phyloP scores from a whole-genome alignment of 768 basidiomycete genomes.

The Sistotremastrum niveocremeum region DNA sequence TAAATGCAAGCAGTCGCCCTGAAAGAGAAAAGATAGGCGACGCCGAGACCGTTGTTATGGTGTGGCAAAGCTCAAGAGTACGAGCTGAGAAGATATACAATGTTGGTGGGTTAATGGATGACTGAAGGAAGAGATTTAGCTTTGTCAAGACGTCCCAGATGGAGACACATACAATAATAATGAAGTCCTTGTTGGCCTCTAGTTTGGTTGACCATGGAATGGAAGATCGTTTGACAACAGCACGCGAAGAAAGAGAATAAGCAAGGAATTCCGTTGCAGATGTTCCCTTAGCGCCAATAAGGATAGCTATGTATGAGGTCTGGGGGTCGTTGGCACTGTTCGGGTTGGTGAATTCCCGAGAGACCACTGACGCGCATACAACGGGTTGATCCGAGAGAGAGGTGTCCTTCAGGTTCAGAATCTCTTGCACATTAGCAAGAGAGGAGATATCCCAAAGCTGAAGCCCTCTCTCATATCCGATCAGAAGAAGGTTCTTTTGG shows the following conservation, averaged over 20 bases:
- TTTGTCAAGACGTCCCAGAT: not conserved
- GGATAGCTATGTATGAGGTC: not conserved
- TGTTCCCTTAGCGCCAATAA: conserved; percentile 9
- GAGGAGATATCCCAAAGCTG: conserved; percentile 53
- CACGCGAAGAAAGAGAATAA: conserved; percentile 36
- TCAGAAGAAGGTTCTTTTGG: conserved; percentile 33
- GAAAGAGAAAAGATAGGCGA: conserved; percentile 49
- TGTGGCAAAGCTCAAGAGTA: conserved; percentile 37
- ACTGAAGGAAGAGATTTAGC: conserved; percentile 23
- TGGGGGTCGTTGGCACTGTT: conserved; percentile 14
- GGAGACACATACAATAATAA: conserved; percentile 39
- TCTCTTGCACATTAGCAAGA: conserved; percentile 34
- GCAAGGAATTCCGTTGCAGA: conserved; percentile 19
- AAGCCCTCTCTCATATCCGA: conserved; percentile 39
- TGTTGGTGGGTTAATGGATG: conserved; percentile 38
- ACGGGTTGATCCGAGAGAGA: conserved; percentile 17
- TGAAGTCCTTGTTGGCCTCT: conserved; percentile 32
- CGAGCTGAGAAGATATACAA: conserved; percentile 44
- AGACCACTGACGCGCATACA: conserved; percentile 29
- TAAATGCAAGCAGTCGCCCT: conserved; percentile 49
- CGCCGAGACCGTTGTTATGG: conserved; percentile 31
- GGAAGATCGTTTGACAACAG: conserved; percentile 33
- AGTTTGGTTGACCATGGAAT: conserved; percentile 29
- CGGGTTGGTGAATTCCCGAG: conserved; percentile 14
- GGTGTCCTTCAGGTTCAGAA: conserved; percentile 34